Evolutionary conservation across 2,329 filamentous ascomycete species (phyloP), one percentile per base, ranked within the genome.

Genomic region (Coniella lustricola): DNA sequence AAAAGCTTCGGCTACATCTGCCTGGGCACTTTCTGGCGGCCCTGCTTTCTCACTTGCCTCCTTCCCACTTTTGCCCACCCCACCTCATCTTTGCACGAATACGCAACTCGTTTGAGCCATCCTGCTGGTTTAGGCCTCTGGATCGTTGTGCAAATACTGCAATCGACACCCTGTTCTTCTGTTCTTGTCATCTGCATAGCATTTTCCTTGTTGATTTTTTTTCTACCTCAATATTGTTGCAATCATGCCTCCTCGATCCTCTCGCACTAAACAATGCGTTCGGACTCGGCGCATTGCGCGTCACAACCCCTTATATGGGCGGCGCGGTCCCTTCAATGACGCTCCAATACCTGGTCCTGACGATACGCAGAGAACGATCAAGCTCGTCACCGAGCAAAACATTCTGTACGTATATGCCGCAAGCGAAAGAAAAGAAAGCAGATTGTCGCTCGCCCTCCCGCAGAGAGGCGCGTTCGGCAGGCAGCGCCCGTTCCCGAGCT

Each of bases 371-470:
- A 82, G 93, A 62, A 87, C 82, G 63, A 77, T 98, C 69, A 94
- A 91, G 79, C 81, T 98, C 71, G 79, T 96, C 58, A 97, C 93
- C 44, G 84, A 93, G 73, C 91, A 97, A 69, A 79, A 83, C 64
- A 79, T 90, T 69, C 87, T 90, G 89, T 94, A 81, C 45, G 62
- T 58, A 40, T 58, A 40, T 14, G 34, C 36, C 18, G 8, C 31
- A 25, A 37, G n/a, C 14, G 22, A 7, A n/a, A 9, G 17, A 5
- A 16, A 25, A n/a, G 7, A 16, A 5, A 16, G 22, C 17, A 22
- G 14, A 21, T 10, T 21, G 17, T 22, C 22, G 40, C 25, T 5
- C 10, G 25, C 25, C 5, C 25, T 29, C 5, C 35, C 5, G 21
- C n/a, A 33, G 21, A 31, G n/a, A 38, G 39, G 17, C 8, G 18